phyloP scores from a whole-genome alignment of 805 yeast genomes.

The Hemisphaericaspora nanyangensis region DNA sequence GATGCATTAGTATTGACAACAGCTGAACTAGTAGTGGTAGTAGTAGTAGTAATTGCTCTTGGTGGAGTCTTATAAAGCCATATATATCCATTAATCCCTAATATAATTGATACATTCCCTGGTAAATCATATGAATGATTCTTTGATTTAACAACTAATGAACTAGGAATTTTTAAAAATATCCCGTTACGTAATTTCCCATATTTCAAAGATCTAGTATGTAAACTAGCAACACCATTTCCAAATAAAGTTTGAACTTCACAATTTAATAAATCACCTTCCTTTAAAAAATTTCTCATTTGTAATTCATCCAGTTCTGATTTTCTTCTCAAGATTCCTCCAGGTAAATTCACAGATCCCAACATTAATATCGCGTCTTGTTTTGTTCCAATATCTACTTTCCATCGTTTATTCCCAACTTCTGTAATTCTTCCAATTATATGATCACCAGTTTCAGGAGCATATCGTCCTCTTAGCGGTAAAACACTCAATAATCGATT shows the following conservation, averaged over 20 bases:
- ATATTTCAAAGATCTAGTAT: constrained; percentile 91
- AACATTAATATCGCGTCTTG: constrained; percentile 90
- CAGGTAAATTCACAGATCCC: constrained; percentile 95
- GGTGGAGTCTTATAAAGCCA: constrained; percentile 77
- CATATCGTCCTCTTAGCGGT: constrained; percentile 82
- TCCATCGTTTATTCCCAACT: constrained; percentile 93
- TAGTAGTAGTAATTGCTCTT: background rate
- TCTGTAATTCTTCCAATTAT: constrained; percentile 91
- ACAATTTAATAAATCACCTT: constrained; percentile 92
- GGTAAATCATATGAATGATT: constrained; percentile 87
- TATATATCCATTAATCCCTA: constrained; percentile 93
- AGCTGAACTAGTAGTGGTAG: background rate
- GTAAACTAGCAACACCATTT: constrained; percentile 91
- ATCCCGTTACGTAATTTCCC: constrained; percentile 93
- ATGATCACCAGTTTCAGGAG: constrained; percentile 96
- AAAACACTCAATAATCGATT: constrained; percentile 81
- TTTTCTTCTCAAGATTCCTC: constrained; percentile 92
- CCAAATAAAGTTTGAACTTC: constrained; percentile 88
- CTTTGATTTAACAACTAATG: constrained; percentile 78
- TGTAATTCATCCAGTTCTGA: constrained; percentile 94
- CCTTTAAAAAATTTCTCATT: constrained; percentile 91
- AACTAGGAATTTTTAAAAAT: constrained; percentile 75
- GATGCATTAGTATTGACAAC: constrained; percentile 16
- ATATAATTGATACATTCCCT: constrained; percentile 84
- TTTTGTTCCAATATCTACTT: constrained; percentile 92